phyloP scores from a whole-genome alignment of 1,284 basidiomycete species.

The Taiwanofungus camphoratus region DNA sequence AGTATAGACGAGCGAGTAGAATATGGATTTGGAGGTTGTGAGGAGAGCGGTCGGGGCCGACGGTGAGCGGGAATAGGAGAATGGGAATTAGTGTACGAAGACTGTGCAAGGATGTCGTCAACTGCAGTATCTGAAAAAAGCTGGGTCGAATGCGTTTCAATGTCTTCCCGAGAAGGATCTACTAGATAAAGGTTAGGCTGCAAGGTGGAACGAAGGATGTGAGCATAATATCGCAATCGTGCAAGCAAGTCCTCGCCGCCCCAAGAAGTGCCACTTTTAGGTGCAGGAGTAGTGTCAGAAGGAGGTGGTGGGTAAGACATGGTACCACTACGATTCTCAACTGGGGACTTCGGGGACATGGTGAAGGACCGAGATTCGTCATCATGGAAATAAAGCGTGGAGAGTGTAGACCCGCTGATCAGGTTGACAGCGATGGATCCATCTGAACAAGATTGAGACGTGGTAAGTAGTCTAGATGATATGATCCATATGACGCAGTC shows the following conservation, averaged over 20 bases:
- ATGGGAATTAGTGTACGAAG: slow-evolving; percentile 68
- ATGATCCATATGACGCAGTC: slow-evolving; percentile 3
- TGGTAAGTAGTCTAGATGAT: slow-evolving; percentile 1
- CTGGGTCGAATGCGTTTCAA: slow-evolving; percentile 83
- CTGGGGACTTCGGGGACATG: slow-evolving; percentile 39
- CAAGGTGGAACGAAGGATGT: slow-evolving; percentile 73
- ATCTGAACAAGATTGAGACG: slow-evolving; percentile 44
- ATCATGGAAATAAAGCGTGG: slow-evolving; percentile 93
- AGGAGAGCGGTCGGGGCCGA: slow-evolving; percentile 60
- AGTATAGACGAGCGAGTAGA: slow-evolving; percentile 69
- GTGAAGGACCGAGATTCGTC: slow-evolving; percentile 85
- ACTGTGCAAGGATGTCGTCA: slow-evolving; percentile 74
- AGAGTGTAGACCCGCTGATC: slow-evolving; percentile 84
- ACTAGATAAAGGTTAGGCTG: slow-evolving; percentile 84
- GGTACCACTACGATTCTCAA: slow-evolving; percentile 22
- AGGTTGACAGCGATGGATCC: slow-evolving; percentile 80
- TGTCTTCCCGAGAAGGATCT: slow-evolving; percentile 86
- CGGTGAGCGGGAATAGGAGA: slow-evolving; percentile 82
- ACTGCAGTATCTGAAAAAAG: slow-evolving; percentile 78
- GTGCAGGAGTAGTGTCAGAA: slow-evolving; percentile 38
- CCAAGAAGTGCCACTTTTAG: slow-evolving; percentile 49
- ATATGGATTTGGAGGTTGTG: slow-evolving; percentile 51
- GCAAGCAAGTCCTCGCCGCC: slow-evolving; percentile 83
- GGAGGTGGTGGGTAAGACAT: slow-evolving; percentile 58
- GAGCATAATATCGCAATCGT: slow-evolving; percentile 63